Base-by-base conservation (phyloP, 257 asterid genomes). In the Haberlea rhodopensis region DNA sequence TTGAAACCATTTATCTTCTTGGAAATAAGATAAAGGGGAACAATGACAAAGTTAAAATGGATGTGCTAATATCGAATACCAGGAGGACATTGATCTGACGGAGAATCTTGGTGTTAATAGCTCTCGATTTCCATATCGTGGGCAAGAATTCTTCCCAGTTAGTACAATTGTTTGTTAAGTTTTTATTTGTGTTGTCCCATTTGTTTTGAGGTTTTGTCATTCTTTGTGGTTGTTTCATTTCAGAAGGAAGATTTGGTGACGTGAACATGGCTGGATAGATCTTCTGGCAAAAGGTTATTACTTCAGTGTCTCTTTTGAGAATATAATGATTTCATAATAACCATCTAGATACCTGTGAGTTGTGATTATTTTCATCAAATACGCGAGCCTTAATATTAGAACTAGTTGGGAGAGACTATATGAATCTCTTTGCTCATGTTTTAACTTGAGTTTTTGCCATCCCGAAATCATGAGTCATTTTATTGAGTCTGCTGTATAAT, bases 81-180 rank as follows among this genome's bases (percentile, higher is more conserved):
- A 86, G 94, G 86, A 79, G 70, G 90, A 86, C 53, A 65, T 86
- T 32, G 77, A 67, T 45, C 83, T 86, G 54, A 86, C 81, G 94
- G 81, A 73, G 67, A 46, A 73, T 45, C 76, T 86, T 37, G 87
- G 87, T 24, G 80, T 77, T 60, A 73, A 83, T 73, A 83, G 94
- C 80, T 86, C 52, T 37, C 84, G 89, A 16, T 83, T 86, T 86
- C 90, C 15, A 79, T 86, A 67, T 70, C 87, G 60, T 86, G 94
- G 94, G 77, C 94, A 43, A 78, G 94, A 74, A 78, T 86, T 69
- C 81, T 86, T 60, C 94, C 94, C 8, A 78, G 94, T 86, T 71
- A 69, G 84, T 64, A 29, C 49, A 51, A 54, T 1, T 53, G 19
- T 34, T 48, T 46, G 8, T 43, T 18, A 11, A 19, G 16, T 54